Conservation (phyloP, 371 early-diverging fungal species). For the Mortierella sp. region DNA sequence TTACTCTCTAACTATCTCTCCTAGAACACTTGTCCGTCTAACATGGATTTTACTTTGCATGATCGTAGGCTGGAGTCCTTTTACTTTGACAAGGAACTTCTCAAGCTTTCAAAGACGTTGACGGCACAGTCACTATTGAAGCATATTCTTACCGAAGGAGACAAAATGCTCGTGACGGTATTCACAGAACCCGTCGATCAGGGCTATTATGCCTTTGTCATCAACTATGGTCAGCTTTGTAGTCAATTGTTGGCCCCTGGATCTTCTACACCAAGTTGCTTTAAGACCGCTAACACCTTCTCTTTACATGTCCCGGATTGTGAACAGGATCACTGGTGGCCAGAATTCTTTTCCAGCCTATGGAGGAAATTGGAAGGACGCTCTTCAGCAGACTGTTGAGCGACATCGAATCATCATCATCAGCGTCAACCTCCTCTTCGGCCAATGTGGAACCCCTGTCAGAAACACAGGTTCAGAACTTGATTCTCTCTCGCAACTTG, state of each 20-base stretch:
- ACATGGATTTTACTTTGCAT: conserved; percentile 2
- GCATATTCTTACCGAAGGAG: conserved; percentile 94
- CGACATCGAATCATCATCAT: conserved; percentile 14
- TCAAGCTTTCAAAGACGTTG: conserved; percentile 78
- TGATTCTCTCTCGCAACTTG: conserved; percentile 61
- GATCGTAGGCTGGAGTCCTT: conserved; percentile 43
- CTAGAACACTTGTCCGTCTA: neutral
- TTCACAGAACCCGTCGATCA: conserved; percentile 69
- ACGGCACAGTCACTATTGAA: conserved; percentile 90
- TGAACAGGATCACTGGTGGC: conserved; percentile 85
- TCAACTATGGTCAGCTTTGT: conserved; percentile 77
- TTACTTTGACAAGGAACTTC: conserved; percentile 70
- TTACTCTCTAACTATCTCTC: neutral
- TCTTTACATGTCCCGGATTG: neutral
- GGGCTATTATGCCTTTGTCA: conserved; percentile 87
- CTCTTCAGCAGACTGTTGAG: conserved; percentile 77
- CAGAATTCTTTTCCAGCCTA: conserved; percentile 90
- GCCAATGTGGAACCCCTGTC: conserved; percentile 9
- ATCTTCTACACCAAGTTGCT: too few species aligned
- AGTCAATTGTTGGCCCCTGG: too few species aligned
- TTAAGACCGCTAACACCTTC: too few species aligned
- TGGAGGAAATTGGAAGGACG: conserved; percentile 91
- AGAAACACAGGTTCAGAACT: conserved; percentile 21
- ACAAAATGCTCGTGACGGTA: conserved; percentile 85
- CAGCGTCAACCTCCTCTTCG: neutral